Base-by-base conservation (phyloP, 1,284 basidiomycete species). In the Tylopilus sp. region DNA sequence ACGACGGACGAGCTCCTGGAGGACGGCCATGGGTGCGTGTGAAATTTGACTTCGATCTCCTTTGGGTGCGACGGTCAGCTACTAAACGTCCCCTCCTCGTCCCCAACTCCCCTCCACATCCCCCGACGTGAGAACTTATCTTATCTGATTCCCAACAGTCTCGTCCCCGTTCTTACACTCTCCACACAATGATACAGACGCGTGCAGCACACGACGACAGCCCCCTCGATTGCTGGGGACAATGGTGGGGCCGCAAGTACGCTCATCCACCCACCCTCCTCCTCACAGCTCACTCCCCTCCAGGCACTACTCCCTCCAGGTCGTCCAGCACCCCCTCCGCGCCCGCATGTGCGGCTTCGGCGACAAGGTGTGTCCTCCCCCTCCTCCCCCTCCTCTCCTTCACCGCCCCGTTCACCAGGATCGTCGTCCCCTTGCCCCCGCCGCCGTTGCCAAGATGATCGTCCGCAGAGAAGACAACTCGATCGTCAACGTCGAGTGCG, bases 301-400 rank as follows among this genome's bases (percentile, higher is more conserved):
- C 63, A 92, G 91, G 63, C 75, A 85, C 59, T 94, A 92, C 66
- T 81, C 84, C 11, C 77, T 95, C 34, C 83, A 89, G 57, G 81
- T 94, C 56, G 79, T 90, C 5, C 92, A 96, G 64, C 82, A 95
- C 59, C 92, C 92, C 30, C 70, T 91, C 41, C 79, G 92, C 38
- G 92, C 92, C 31, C 81, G 92, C 58, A 94, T 94, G 82, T 95
- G 92, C 68, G 92, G 92, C 4, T 94, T 95, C 69, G 92, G 92
- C 45, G 92, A 95, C 74, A 95, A 94, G 76, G 92, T 92, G 54
- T 49, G 73, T 67, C 34, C 36, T 2, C 30, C 13, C 25, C 44
- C 13, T 15, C 23, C 18, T 41, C 47, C 49, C n/a, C 50, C 23
- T 43, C 36, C 15, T 3, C 13, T 18, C 38, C 41, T 43, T 53